Evolutionary conservation across 768 basidiomycete species (phyloP).

Genomic region (Xerocomellus chrysenteron): DNA sequence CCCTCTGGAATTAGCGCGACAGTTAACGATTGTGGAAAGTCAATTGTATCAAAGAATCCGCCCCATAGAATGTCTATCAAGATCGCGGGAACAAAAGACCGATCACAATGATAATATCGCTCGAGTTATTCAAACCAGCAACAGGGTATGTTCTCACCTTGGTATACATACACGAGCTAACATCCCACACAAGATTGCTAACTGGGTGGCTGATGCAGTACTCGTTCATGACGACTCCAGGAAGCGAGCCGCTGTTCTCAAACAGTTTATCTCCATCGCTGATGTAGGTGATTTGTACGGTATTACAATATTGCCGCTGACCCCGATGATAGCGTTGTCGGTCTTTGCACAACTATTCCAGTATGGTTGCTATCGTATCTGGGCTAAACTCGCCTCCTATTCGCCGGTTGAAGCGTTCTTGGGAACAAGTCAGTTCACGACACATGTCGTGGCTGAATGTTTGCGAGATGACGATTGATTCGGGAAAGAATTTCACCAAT

Average conservation of each 20-base stretch:
- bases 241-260: slow-evolving; percentile 77
- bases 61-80: slow-evolving; percentile 86
- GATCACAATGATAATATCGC: slow-evolving; percentile 83
- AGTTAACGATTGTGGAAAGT: slow-evolving; percentile 90
- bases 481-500: slow-evolving; percentile 91
- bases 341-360: slow-evolving; percentile 87
- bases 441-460: slow-evolving; percentile 69
- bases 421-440: slow-evolving; percentile 82
- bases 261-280: slow-evolving; percentile 88
- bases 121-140: slow-evolving; percentile 83
- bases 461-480: slow-evolving; percentile 89
- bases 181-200: slow-evolving; percentile 64
- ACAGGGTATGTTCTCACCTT: slow-evolving; percentile 53
- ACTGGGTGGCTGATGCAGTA: slow-evolving; percentile 90
- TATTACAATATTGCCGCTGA: neutral
- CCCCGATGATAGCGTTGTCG: slow-evolving; percentile 73
- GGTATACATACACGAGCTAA: slow-evolving; percentile 1
- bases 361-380: slow-evolving; percentile 95
- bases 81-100: slow-evolving; percentile 71
- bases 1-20: slow-evolving; percentile 85
- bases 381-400: slow-evolving; percentile 94
- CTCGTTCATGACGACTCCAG: slow-evolving; percentile 78
- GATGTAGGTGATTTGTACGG: slow-evolving; percentile 59
- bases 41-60: slow-evolving; percentile 83
- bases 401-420: slow-evolving; percentile 87